Evolutionary conservation across 2,329 filamentous ascomycete genomes (phyloP), one percentile per base, ranked within the genome.

Genomic region (Beauveria caledonica): DNA sequence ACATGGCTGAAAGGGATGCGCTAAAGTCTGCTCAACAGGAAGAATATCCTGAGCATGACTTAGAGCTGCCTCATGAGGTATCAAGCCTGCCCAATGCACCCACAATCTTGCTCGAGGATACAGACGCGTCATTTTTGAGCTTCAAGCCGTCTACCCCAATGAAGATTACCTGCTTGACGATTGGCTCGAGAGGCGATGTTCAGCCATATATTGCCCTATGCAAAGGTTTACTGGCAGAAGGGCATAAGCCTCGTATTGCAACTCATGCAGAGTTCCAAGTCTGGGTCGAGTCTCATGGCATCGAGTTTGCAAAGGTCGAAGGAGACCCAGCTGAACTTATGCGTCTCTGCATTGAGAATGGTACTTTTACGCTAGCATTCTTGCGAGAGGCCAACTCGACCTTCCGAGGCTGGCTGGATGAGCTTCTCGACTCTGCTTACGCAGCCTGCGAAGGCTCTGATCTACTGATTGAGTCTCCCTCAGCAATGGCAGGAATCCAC

Each of bases 121-220:
- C 90, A 9, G 86, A 87, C 65, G 89, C 90, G 5, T 96, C 92
- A 0, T 88, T 96, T 61, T 81, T 96, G 64, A 91, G 94, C 66
- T 96, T 97, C 76, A 96, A 96, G 73, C 93, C 94, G 0, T 76
- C 85, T 2, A 81, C 90, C 66, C 79, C 92, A 2, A 77, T 99
- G 70, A 86, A 81, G 21, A 89, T 99, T 62, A 96, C 93, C 1
- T 99, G 94, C 70, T 78, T 99, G 42, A 99, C 94, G 0, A 99
- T 99, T 64, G 94, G 94, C 17, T 97, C 93, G 13, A 84, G 94
- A 62, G 94, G 94, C 25, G 94, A 99, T 70, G 93, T 99, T 4
- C 94, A 99, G 71, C 94, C 94, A 1, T 99, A 97, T 71, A 97
- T 99, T 71, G 92, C 94, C 0, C 79, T 99, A 1, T 97, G 94